Evolutionary conservation across 78 protist species (phyloP).

Genomic region (Tieghemostelium lacteum): DNA sequence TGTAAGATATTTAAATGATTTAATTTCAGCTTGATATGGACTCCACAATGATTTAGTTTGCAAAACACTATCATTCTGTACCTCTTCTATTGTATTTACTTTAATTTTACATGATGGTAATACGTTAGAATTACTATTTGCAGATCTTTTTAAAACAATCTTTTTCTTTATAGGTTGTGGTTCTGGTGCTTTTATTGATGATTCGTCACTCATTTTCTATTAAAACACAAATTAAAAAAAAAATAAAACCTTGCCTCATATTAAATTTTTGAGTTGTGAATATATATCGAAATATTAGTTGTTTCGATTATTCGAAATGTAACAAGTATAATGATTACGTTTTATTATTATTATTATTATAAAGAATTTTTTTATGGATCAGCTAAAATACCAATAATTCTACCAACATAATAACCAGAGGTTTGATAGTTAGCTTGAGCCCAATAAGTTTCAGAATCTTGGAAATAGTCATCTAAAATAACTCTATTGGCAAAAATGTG

Average conservation of each 20-base stretch:
- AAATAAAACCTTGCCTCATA: too few relatives aligned
- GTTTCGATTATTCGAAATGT: too few relatives aligned
- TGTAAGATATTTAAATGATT: constrained; percentile 6
- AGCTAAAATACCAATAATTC: not conserved
- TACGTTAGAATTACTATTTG: not conserved
- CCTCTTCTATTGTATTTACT: constrained; percentile 5
- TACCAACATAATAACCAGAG: not conserved
- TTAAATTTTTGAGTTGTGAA: too few relatives aligned
- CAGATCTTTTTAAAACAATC: constrained; percentile 65
- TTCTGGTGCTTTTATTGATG: too few relatives aligned
- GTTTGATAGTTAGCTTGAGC: not conserved
- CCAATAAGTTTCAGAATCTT: not conserved
- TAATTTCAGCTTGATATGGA: not conserved
- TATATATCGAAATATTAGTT: too few relatives aligned
- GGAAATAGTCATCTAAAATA: not conserved
- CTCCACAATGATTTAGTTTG: not conserved
- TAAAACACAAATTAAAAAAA: too few relatives aligned
- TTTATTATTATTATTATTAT: too few relatives aligned
- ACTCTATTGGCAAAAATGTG: not conserved
- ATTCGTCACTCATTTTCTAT: too few relatives aligned
- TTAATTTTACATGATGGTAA: constrained; percentile 10
- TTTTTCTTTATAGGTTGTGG: constrained; percentile 48
- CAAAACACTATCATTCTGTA: not conserved
- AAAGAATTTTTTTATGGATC: too few relatives aligned
- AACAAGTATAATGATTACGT: too few relatives aligned